Conservation (phyloP, 192 early-diverging fungal genomes). For the Coemansia reversa region DNA sequence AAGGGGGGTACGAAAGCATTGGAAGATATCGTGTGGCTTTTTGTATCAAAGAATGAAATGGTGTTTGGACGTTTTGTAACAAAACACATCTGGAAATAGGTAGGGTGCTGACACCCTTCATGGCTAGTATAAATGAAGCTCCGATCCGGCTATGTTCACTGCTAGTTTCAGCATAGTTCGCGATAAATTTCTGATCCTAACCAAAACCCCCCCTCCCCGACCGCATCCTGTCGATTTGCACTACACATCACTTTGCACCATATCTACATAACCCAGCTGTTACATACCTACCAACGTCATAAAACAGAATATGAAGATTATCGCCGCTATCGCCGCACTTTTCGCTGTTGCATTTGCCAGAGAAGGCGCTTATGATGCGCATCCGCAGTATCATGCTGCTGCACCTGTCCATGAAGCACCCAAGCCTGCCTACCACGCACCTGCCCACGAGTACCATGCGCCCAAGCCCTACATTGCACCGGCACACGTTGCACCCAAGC, state of each 20-base stretch:
- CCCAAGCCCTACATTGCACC: slow-evolving; percentile 17
- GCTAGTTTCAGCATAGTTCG: no score
- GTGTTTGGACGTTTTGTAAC: background rate
- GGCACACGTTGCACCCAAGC: slow-evolving; percentile 15
- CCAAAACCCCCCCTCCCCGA: no score
- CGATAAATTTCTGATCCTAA: no score
- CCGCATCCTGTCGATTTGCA: background rate
- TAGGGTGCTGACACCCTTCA: background rate
- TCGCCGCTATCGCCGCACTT: slow-evolving; percentile 36
- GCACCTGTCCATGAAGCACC: slow-evolving; percentile 19
- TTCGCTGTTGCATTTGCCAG: slow-evolving; percentile 31
- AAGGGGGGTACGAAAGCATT: no score
- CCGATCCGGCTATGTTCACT: background rate
- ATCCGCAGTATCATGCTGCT: slow-evolving; percentile 16
- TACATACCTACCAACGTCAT: background rate
- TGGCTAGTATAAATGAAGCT: slow-evolving; percentile 1
- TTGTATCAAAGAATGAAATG: no score
- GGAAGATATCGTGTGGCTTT: no score
- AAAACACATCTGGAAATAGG: background rate
- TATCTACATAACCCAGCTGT: background rate
- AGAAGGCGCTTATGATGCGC: slow-evolving; percentile 34
- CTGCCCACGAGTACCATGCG: slow-evolving; percentile 9
- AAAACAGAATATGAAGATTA: slow-evolving; percentile 34
- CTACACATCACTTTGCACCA: background rate
- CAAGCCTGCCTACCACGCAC: slow-evolving; percentile 15